These are phyloP conservation scores for Senecio squalidus DNA, from an alignment of 140 eudicot species.

Conservation along the genomic window DNA sequence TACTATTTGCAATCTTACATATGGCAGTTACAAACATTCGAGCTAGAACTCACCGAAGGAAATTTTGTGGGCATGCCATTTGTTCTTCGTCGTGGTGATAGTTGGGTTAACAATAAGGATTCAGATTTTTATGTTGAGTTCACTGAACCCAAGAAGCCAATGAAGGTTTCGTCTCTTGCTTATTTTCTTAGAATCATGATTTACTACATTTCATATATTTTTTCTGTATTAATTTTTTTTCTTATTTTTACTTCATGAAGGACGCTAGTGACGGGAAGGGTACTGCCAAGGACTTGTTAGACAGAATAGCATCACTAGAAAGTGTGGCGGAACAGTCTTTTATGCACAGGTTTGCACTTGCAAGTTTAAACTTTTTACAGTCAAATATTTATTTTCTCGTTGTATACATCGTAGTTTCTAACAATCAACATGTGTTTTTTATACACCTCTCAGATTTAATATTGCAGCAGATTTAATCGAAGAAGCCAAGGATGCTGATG, in stretches of 20 bases:
- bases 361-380: neutral
- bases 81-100: slow-evolving; percentile 65
- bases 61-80: slow-evolving; percentile 87
- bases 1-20: slow-evolving; percentile 12
- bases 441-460: slow-evolving; percentile 66
- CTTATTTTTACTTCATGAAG: slow-evolving; percentile 25
- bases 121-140: slow-evolving; percentile 84
- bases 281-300: slow-evolving; percentile 69
- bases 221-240: neutral
- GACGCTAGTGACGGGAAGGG: slow-evolving; percentile 86
- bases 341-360: slow-evolving; percentile 78
- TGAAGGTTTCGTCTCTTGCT: slow-evolving; percentile 41
- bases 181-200: neutral
- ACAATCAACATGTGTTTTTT: slow-evolving; percentile 10
- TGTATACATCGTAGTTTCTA: neutral
- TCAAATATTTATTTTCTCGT: neutral
- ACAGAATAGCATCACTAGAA: slow-evolving; percentile 74
- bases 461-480: slow-evolving; percentile 88
- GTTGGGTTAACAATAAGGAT: slow-evolving; percentile 77
- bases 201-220: neutral
- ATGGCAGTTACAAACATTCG: slow-evolving; percentile 47
- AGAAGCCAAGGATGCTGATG: slow-evolving; percentile 64
- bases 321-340: slow-evolving; percentile 94
- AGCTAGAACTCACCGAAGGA: slow-evolving; percentile 54
- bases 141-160: slow-evolving; percentile 30